phyloP scores from a whole-genome alignment of 495 filamentous ascomycete species.

The Aspergillus egyptiacus region DNA sequence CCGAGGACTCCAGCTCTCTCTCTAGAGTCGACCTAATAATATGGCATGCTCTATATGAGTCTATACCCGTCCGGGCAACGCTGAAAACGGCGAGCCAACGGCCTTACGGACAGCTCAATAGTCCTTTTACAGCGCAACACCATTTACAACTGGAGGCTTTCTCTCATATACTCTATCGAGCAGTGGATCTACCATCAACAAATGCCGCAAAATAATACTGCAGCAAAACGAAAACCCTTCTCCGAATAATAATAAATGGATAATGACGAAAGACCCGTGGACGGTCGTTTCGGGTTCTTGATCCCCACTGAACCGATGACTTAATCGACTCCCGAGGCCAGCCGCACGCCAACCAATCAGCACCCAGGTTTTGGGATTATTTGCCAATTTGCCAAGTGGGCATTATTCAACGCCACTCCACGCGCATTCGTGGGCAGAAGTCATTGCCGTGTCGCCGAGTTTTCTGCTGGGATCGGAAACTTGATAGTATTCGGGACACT shows the following conservation, averaged over 20 bases:
- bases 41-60: too few relatives aligned
- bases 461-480: conserved; percentile 1
- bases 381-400: too few relatives aligned
- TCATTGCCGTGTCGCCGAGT: conserved; percentile 29
- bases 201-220: not conserved
- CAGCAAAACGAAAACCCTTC: conserved; percentile 3
- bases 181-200: not conserved
- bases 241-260: too few relatives aligned
- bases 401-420: conserved; percentile 23
- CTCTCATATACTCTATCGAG: not conserved
- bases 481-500: not conserved
- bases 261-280: conserved; percentile 29
- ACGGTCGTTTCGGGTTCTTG: conserved; percentile 21
- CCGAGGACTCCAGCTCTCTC: too few relatives aligned
- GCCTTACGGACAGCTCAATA: not conserved
- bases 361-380: conserved; percentile 11
- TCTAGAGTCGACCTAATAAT: too few relatives aligned
- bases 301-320: conserved; percentile 3
- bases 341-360: conserved; percentile 33
- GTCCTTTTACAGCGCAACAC: not conserved
- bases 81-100: not conserved
- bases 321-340: conserved; percentile 17
- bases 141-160: not conserved
- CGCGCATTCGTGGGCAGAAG: conserved; percentile 28
- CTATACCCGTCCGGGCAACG: conserved; percentile 13